A percentile compares a stretch with the other conserved stretches of the same genome.
phyloP scores from a whole-genome alignment of 768 basidiomycete species.

The Multifurca ochricompacta region DNA sequence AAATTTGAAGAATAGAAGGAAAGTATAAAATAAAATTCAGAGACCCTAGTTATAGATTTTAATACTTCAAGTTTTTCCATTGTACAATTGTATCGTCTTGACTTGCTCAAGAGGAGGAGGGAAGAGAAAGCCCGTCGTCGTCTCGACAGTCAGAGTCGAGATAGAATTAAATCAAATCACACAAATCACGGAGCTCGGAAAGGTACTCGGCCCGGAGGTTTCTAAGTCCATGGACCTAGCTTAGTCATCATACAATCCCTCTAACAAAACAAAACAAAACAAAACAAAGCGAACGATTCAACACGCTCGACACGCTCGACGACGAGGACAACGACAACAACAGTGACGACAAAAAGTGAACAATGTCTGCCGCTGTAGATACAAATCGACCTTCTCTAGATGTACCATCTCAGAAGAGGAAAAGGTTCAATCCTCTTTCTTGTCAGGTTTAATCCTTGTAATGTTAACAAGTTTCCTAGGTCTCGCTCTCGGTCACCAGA shows the following conservation, averaged over 20 bases:
- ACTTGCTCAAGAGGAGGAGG: no score
- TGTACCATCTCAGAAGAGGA: conserved; percentile 12
- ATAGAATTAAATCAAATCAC: no score
- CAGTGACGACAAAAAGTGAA: not conserved
- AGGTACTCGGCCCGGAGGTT: not conserved
- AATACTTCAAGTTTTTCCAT: conserved; percentile 50
- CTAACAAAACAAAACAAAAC: not conserved
- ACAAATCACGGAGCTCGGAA: not conserved
- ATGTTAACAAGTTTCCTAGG: conserved; percentile 19
- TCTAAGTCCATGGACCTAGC: not conserved
- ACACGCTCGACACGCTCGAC: not conserved
- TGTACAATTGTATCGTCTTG: no score
- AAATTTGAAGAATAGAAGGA: not conserved
- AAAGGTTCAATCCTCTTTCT: conserved; percentile 4
- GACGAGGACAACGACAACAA: no score
- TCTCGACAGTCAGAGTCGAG: no score
- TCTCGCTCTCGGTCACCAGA: conserved; percentile 29
- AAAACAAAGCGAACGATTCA: not conserved
- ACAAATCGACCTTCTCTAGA: conserved; percentile 1
- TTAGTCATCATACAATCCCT: conserved; percentile 4
- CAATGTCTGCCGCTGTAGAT: conserved; percentile 10
- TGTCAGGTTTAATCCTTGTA: not conserved
- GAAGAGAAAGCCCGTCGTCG: no score
- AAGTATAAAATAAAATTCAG: conserved; percentile 13
- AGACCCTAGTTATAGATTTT: conserved; percentile 47